These are phyloP conservation scores for Citrus mangshanensis DNA, from an alignment of 345 rosid genomes.

Conservation along the genomic window DNA sequence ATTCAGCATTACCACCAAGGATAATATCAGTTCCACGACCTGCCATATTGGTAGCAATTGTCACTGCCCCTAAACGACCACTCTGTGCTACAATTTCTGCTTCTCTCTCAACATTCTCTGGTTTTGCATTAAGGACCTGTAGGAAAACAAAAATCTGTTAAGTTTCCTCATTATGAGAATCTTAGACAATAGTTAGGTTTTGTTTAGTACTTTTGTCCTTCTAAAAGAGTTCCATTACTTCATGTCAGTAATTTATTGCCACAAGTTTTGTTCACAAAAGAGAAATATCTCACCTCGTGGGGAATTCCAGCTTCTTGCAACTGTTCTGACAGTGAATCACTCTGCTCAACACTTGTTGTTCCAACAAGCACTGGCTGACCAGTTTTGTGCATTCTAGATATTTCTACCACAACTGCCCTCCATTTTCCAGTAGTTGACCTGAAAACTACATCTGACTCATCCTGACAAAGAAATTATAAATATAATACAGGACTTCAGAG, in stretches of 20 bases:
- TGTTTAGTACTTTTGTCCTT: too few species aligned
- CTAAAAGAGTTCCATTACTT: too few species aligned
- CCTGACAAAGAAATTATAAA: constrained; percentile 49
- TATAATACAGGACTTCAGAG: not conserved
- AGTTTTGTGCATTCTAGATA: constrained; percentile 88
- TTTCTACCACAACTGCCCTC: constrained; percentile 94
- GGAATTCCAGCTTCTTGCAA: constrained; percentile 80
- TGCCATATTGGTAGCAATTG: constrained; percentile 99
- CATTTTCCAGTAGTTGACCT: constrained; percentile 90
- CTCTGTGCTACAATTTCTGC: constrained; percentile 99
- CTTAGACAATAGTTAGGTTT: not conserved
- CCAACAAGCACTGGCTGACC: constrained; percentile 97
- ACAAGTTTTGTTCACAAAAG: not conserved
- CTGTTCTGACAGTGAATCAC: constrained; percentile 82
- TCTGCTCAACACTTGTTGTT: constrained; percentile 98
- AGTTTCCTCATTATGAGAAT: constrained; percentile 1
- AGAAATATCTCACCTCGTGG: constrained; percentile 66
- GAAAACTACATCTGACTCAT: constrained; percentile 96
- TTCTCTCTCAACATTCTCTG: constrained; percentile 99
- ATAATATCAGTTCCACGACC: constrained; percentile 99
- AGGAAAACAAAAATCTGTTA: constrained; percentile 22
- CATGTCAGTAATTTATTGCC: not conserved
- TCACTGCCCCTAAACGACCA: constrained; percentile 95
- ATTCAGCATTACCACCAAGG: constrained; percentile 96
- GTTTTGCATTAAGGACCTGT: constrained; percentile 98